These are phyloP conservation scores for Erythrophleum ivorense DNA, from an alignment of 331 rosid species.

Conservation along the genomic window DNA sequence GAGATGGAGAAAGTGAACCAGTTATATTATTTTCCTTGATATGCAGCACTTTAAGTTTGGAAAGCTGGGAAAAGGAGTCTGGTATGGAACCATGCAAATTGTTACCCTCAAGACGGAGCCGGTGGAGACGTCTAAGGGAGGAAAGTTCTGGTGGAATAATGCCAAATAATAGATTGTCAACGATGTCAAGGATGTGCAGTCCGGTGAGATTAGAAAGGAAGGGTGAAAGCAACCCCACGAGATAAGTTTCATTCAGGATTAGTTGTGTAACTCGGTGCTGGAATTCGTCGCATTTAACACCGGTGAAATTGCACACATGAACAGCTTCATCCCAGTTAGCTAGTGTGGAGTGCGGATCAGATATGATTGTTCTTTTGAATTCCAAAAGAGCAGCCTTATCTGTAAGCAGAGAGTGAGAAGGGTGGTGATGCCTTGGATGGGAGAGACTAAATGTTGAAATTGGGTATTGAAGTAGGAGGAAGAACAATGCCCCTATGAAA, in stretches of 20 bases:
- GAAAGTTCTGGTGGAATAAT: conserved; percentile 56
- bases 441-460: conserved; percentile 40
- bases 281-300: conserved; percentile 55
- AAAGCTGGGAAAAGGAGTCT: conserved; percentile 51
- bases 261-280: conserved; percentile 55
- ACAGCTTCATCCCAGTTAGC: conserved; percentile 59
- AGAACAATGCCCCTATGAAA: conserved; percentile 45
- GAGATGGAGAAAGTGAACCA: conserved; percentile 56
- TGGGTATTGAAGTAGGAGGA: conserved; percentile 54
- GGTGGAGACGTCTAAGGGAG: conserved; percentile 50
- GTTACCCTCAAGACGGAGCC: conserved; percentile 51
- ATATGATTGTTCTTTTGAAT: conserved; percentile 50
- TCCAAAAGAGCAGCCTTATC: conserved; percentile 64
- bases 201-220: conserved; percentile 72
- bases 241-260: conserved; percentile 34
- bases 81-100: conserved; percentile 61
- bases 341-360: conserved; percentile 58
- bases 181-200: conserved; percentile 48
- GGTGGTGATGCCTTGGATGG: conserved; percentile 41
- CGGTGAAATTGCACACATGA: conserved; percentile 65
- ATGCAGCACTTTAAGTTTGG: conserved; percentile 43
- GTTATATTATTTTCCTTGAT: conserved; percentile 45
- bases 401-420: conserved; percentile 50
- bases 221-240: conserved; percentile 64
- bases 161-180: conserved; percentile 52